A percentile compares a stretch with the other conserved stretches of the same genome.
Evolutionary conservation across 352 stramenopile species (phyloP).

Genomic region (Pythium chondricola): DNA sequence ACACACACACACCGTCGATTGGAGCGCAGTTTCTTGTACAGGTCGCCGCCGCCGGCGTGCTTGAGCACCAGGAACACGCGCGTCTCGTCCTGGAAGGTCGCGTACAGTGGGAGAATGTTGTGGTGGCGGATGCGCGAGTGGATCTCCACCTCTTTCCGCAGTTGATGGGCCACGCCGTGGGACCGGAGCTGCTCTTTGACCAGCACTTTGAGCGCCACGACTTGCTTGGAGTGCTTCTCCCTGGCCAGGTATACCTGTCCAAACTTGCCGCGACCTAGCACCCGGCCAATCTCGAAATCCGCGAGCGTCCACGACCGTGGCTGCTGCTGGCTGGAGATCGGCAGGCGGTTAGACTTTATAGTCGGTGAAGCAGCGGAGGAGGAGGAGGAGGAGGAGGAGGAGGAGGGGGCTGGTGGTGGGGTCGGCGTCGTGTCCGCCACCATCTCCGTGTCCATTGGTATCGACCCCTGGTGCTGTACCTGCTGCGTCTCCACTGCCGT

Average conservation of each 20-base stretch:
- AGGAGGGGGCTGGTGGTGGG: not conserved
- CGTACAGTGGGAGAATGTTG: slow-evolving; percentile 85
- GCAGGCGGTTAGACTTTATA: slow-evolving; percentile 16
- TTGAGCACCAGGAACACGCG: slow-evolving; percentile 88
- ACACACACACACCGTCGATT: slow-evolving; percentile 21
- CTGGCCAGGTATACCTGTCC: slow-evolving; percentile 84
- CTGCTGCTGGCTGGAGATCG: not conserved
- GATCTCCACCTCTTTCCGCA: slow-evolving; percentile 89
- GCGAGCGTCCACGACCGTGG: slow-evolving; percentile 71
- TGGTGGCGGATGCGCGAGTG: slow-evolving; percentile 85
- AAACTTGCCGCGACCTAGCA: slow-evolving; percentile 86
- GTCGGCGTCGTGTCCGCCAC: not conserved
- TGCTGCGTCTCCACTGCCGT: not conserved
- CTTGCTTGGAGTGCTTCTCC: slow-evolving; percentile 71
- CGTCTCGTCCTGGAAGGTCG: slow-evolving; percentile 74
- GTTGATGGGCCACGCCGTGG: slow-evolving; percentile 63
- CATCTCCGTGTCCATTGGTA: not conserved
- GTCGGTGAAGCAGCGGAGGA: slow-evolving; percentile 20
- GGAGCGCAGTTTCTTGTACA: slow-evolving; percentile 71
- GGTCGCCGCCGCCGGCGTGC: slow-evolving; percentile 76
- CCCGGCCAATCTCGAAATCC: slow-evolving; percentile 84
- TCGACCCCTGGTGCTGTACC: not conserved
- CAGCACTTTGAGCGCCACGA: slow-evolving; percentile 88
- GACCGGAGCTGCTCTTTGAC: slow-evolving; percentile 81
- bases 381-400: slow-evolving; percentile 18